Evolutionary conservation across 176 grass and related monocot genomes (phyloP), one percentile per base, ranked within the genome.

Genomic region (Bonia amplexicaulis): DNA sequence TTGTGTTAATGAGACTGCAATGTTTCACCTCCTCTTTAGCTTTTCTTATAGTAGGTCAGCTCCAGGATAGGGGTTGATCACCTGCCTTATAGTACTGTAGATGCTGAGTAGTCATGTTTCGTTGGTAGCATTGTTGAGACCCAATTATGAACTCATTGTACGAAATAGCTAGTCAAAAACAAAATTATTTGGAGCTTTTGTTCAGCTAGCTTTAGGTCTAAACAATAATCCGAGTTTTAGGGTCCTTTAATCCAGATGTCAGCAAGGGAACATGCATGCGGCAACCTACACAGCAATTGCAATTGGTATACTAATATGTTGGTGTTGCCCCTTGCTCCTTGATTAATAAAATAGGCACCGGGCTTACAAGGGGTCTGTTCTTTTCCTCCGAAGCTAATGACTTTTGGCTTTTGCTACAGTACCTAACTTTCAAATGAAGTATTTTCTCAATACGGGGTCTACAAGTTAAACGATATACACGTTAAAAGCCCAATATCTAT

Each of bases 1-100:
- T 19, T 49, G 67, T 74, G 66, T 49, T 67, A 35, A 83, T 87
- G 80, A 45, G 85, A 80, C 64, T 46, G 61, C 42, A 87, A 70
- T 76, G 69, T 80, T 80, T 74, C 85, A 75, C 74, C 80, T 53
- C 29, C 12, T 15, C 19, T 16, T 46, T 22, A 26, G 2, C 31
- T 83, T 67, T 52, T 78, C 6, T 39, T 76, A 69, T 23, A 52
- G 74, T 47, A 69, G 85, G 80, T 80, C 80, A 84, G 87, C 80
- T 47, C 19, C 20, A 80, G 42, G 84, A 90, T 61, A 79, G 80
- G 60, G 76, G 59, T 80, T 60, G 85, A 90, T 75, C 80, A 87
- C 68, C 85, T 35, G 79, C 58, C 67, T 39, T 8, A 1, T 22
- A 26, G 78, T 19, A 64, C 27, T 47, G 69, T 47, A 17, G 80